Base-by-base conservation (phyloP, 441 rosid genomes). In the Kokia cookei region DNA sequence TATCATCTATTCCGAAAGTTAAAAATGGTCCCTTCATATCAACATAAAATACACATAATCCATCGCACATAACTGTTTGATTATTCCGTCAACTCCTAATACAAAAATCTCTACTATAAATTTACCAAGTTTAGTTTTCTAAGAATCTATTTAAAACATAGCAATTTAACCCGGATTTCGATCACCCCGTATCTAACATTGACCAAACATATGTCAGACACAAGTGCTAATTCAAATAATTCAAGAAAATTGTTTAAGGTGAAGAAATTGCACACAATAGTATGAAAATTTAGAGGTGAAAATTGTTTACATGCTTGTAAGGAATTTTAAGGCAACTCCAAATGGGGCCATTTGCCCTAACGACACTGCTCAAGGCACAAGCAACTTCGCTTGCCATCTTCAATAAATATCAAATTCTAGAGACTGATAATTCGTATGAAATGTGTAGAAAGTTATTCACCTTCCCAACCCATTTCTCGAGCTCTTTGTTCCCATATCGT, bases 401-500 rank as follows among this genome's bases (percentile, higher is more conserved):
- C 57, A 65, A 70, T 67, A 71, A 73, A 72, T 55, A 27, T 6
- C 48, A 61, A 61, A 61, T 61, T 61, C 43, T 32, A 35, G 65
- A 32, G 11, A 32, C 24, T 61, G 65, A 35, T 61, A 15, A 42
- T 35, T 61, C 45, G 7, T 32, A 35, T 32, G 43, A 15, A 12
- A 7, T 61, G 4, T 8, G 37, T 32, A 32, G 37, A 61, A 22
- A 61, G 65, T 61, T 35, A 61, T 61, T 61, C 65, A 32, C 65
- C 65, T 61, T 61, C 65, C 65, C 65, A 61, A 35, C 65, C 65
- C 65, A 61, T 35, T 35, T 61, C 45, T 61, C 65, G 43, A 35
- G 65, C 65, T 61, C 98, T 83, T 77, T 78, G 84, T 82, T 94
- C 99, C 98, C 98, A 96, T 78, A 82, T 24, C 47, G 87, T 74